Conservation (phyloP, 805 yeast species). For the Saccharomycopsis babjevae region DNA sequence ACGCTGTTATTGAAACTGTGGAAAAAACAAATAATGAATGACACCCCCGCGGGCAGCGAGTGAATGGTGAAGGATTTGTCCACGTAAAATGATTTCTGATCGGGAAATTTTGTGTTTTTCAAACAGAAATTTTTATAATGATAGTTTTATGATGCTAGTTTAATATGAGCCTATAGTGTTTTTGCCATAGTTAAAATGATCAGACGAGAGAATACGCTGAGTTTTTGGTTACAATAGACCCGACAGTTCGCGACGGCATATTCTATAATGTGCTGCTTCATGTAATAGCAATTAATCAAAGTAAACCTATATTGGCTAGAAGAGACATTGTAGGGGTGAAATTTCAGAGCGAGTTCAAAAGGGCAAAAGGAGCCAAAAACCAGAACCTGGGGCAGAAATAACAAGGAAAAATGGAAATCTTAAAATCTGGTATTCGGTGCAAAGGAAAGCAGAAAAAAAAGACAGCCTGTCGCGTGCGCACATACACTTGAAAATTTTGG, state of each 20-base stretch:
- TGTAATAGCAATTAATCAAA: too few species aligned
- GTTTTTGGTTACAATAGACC: neutral
- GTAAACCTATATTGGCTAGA: too few species aligned
- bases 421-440: neutral
- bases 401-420: neutral
- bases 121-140: too few species aligned
- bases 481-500: neutral
- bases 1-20: neutral
- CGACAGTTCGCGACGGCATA: too few species aligned
- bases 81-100: neutral
- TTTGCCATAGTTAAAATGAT: neutral
- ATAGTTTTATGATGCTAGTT: too few species aligned
- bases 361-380: neutral
- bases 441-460: neutral
- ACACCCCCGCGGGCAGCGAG: neutral
- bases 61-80: neutral
- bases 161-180: too few species aligned
- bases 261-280: too few species aligned
- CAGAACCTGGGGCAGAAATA: neutral
- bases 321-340: too few species aligned
- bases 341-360: neutral
- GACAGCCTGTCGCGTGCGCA: neutral
- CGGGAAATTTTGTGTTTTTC: neutral
- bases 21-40: neutral
- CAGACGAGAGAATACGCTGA: neutral